phyloP scores from a whole-genome alignment of 148 eudicot species.

The Rhododendron griersonianum region DNA sequence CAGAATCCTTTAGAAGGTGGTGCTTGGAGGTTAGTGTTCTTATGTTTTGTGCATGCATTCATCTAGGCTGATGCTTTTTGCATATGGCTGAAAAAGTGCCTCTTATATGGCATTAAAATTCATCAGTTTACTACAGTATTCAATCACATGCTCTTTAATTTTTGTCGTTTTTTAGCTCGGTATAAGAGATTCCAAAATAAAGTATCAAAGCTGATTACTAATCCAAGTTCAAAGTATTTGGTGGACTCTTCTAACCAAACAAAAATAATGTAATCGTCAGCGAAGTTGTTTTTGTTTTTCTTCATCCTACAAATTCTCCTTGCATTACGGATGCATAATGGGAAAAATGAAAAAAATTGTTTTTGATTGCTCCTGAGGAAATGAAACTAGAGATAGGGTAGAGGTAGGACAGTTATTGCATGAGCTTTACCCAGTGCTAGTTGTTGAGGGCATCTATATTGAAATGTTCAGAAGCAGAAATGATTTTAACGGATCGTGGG shows the following conservation, averaged over 20 bases:
- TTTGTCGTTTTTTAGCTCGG: background rate
- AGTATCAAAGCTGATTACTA: background rate
- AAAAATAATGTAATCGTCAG: background rate
- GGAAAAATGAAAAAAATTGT: background rate
- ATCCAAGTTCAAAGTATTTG: background rate
- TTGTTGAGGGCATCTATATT: background rate
- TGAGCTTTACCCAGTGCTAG: background rate
- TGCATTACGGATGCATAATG: background rate
- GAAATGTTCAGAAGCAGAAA: background rate
- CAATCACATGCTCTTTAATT: background rate
- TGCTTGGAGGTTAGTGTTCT: slow-evolving; percentile 68
- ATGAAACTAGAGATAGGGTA: background rate
- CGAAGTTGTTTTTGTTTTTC: background rate
- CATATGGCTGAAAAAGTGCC: background rate
- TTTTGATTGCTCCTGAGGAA: background rate
- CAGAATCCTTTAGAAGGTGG: slow-evolving; percentile 51
- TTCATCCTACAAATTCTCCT: background rate
- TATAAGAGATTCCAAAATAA: background rate
- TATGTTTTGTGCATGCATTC: background rate
- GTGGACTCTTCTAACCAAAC: background rate
- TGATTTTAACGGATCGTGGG: background rate
- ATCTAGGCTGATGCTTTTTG: background rate
- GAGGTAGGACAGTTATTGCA: background rate
- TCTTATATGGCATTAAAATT: background rate
- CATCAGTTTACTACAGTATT: background rate